Conservation (phyloP, 2,329 filamentous ascomycete species). For the Aspergillus tanneri region DNA sequence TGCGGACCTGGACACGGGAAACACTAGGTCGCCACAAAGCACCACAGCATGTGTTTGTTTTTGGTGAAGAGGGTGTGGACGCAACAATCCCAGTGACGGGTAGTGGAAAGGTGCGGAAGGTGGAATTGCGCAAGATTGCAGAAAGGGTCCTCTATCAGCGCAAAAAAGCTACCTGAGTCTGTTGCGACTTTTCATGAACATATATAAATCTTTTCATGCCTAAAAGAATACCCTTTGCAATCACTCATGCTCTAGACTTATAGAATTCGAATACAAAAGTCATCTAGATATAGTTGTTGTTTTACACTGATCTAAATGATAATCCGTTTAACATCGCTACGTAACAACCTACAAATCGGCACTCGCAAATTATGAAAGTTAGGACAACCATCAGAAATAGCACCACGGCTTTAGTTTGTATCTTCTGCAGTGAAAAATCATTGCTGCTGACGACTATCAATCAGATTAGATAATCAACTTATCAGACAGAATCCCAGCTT, state of each 20-base stretch:
- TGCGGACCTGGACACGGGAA: slow-evolving; percentile 63
- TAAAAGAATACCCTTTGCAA: slow-evolving; percentile 1
- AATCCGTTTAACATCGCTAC: no score
- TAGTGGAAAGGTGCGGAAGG: slow-evolving; percentile 68
- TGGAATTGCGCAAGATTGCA: slow-evolving; percentile 53
- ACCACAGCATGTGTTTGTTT: slow-evolving; percentile 72
- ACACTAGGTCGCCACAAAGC: slow-evolving; percentile 66
- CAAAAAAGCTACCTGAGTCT: neutral
- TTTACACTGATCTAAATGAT: no score
- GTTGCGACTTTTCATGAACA: neutral
- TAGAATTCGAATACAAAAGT: no score
- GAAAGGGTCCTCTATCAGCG: slow-evolving; percentile 43
- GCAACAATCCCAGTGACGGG: slow-evolving; percentile 63
- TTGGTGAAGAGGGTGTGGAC: slow-evolving; percentile 61
- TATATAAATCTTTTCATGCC: slow-evolving; percentile 10
- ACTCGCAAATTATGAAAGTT: no score
- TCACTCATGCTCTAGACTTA: slow-evolving; percentile 4
- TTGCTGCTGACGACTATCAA: slow-evolving; percentile 14
- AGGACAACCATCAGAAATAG: no score
- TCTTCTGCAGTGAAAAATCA: no score
- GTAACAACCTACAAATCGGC: no score
- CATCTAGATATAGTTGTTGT: no score
- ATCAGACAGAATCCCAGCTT: slow-evolving; percentile 27
- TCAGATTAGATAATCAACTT: slow-evolving; percentile 35
- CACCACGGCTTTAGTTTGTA: no score